A percentile compares a stretch with the other conserved stretches of the same genome.
These are phyloP conservation scores for Venturia effusa DNA, from an alignment of 2,329 filamentous ascomycete species.

Conservation along the genomic window DNA sequence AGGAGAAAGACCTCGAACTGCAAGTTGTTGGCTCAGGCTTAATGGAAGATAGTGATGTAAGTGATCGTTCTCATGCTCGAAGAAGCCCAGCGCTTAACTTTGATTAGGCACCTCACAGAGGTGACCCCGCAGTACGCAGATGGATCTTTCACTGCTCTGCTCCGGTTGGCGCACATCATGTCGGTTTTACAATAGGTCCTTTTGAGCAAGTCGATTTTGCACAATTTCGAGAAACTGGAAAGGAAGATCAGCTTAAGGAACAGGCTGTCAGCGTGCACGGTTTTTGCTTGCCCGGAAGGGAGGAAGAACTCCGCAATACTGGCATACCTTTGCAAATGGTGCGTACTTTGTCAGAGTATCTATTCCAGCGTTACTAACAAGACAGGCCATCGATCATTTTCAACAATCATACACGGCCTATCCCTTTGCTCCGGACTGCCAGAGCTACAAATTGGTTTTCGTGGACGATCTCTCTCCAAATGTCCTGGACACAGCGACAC, in stretches of 20 bases:
- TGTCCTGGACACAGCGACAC: conserved; percentile 64
- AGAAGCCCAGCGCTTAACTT: not conserved
- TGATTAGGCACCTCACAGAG: not conserved
- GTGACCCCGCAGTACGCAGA: conserved; percentile 54
- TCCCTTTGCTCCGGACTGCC: conserved; percentile 52
- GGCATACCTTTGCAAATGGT: conserved; percentile 66
- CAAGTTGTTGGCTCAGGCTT: conserved; percentile 85
- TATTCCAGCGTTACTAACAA: not conserved
- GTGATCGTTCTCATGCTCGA: conserved; percentile 44
- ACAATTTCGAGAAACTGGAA: conserved; percentile 79
- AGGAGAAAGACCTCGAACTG: conserved; percentile 83
- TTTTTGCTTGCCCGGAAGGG: conserved; percentile 78
- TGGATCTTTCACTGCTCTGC: conserved; percentile 73
- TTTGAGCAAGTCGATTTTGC: conserved; percentile 89
- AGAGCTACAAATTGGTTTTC: conserved; percentile 83
- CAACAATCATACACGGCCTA: conserved; percentile 81
- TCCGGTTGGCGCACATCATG: conserved; percentile 72
- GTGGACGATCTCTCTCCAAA: conserved; percentile 78
- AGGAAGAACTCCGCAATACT: conserved; percentile 75
- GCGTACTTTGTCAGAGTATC: not conserved
- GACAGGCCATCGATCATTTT: conserved; percentile 74
- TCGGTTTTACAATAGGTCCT: conserved; percentile 87
- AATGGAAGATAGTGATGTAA: conserved; percentile 60
- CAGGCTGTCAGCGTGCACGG: conserved; percentile 83
- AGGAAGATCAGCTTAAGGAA: conserved; percentile 80